Conservation (phyloP, 2,329 filamentous ascomycete genomes). For the Cercospora janseana region DNA sequence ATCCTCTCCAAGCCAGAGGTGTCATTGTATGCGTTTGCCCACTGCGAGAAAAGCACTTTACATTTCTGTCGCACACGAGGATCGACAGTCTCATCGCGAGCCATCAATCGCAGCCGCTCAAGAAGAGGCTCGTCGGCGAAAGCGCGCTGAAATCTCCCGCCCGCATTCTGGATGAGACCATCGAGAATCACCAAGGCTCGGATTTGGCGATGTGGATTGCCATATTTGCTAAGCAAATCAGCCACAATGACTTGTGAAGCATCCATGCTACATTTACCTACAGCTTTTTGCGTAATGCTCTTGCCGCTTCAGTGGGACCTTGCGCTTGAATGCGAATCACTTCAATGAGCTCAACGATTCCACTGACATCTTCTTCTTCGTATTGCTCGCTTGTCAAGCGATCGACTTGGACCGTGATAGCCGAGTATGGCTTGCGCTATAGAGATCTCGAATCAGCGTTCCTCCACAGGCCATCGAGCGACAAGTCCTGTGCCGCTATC, state of each 20-base stretch:
- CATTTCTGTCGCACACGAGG: constrained; percentile 84
- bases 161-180: constrained; percentile 91
- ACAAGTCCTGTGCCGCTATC: background rate
- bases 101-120: constrained; percentile 84
- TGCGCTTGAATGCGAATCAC: constrained; percentile 85
- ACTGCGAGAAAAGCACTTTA: constrained; percentile 79
- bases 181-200: constrained; percentile 86
- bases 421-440: constrained; percentile 80
- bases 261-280: constrained; percentile 41
- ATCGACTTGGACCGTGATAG: constrained; percentile 89
- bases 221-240: constrained; percentile 68
- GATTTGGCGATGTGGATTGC: constrained; percentile 87
- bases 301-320: constrained; percentile 83
- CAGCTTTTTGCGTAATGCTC: constrained; percentile 94
- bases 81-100: constrained; percentile 80
- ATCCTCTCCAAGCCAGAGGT: constrained; percentile 78
- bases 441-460: background rate
- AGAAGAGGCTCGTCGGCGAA: constrained; percentile 90
- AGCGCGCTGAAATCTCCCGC: constrained; percentile 76
- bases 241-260: background rate
- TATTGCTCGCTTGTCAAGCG: constrained; percentile 84
- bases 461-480: background rate
- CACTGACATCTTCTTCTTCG: constrained; percentile 86
- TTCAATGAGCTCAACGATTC: constrained; percentile 91
- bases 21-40: constrained; percentile 78